Evolutionary conservation across 2,329 filamentous ascomycete genomes (phyloP).

Genomic region (Plenodomus biglobosus): DNA sequence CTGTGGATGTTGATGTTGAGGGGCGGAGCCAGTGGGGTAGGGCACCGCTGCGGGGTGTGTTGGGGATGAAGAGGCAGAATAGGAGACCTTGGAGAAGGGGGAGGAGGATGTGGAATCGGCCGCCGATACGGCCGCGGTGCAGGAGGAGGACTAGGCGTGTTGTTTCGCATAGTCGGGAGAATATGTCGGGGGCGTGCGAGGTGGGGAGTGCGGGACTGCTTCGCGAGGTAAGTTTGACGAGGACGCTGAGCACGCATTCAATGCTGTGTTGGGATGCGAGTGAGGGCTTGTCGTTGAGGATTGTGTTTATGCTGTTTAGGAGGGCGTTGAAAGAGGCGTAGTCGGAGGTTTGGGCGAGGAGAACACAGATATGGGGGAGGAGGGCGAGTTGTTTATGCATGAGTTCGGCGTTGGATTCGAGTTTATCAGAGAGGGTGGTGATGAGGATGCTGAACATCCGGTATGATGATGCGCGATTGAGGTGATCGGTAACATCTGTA

Average conservation of each 20-base stretch:
- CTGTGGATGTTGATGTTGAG: conserved; percentile 1
- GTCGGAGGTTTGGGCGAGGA: conserved; percentile 53
- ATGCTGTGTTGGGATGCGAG: conserved; percentile 49
- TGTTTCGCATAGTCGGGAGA: conserved; percentile 57
- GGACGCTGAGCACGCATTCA: conserved; percentile 44
- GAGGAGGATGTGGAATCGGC: conserved; percentile 62
- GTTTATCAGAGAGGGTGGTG: conserved; percentile 31
- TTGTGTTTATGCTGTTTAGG: conserved; percentile 54
- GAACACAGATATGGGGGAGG: conserved; percentile 27
- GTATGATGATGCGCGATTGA: conserved; percentile 18
- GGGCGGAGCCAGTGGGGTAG: conserved; percentile 39
- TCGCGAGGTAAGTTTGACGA: conserved; percentile 41
- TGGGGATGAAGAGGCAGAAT: conserved; percentile 57
- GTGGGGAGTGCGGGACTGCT: conserved; percentile 31
- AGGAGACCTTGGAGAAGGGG: conserved; percentile 58
- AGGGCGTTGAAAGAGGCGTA: conserved; percentile 55
- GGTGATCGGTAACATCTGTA: conserved; percentile 7
- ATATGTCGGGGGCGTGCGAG: conserved; percentile 48
- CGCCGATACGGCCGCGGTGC: conserved; percentile 60
- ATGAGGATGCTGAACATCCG: conserved; percentile 31
- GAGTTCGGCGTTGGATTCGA: conserved; percentile 20
- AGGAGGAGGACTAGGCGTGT: conserved; percentile 57
- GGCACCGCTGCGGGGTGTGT: conserved; percentile 29
- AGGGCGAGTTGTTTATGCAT: conserved; percentile 33
- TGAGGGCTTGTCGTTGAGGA: conserved; percentile 38